These are phyloP conservation scores for Dujonia santamariae DNA, from an alignment of 1,139 yeast genomes.

Conservation along the genomic window DNA sequence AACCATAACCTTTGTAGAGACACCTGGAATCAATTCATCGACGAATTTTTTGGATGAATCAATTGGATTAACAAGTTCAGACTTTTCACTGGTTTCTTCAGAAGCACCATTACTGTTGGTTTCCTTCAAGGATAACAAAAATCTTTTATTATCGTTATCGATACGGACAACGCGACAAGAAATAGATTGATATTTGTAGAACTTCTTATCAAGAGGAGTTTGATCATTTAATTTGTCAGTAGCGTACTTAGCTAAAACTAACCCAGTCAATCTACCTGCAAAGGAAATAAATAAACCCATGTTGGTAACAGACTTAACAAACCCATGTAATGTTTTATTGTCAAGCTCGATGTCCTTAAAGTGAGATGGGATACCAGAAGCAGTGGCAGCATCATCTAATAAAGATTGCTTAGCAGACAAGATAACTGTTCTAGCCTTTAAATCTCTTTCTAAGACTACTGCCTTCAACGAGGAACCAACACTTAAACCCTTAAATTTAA, in stretches of 20 bases:
- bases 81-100: conserved; percentile 23
- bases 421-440: conserved; percentile 55
- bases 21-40: conserved; percentile 60
- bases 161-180: conserved; percentile 59
- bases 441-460: conserved; percentile 67
- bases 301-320: conserved; percentile 69
- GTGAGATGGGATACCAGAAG: conserved; percentile 45
- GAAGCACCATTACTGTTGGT: conserved; percentile 16
- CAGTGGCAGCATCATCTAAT: conserved; percentile 52
- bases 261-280: conserved; percentile 77
- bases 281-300: conserved; percentile 83
- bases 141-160: conserved; percentile 68
- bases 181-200: conserved; percentile 65
- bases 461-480: conserved; percentile 62
- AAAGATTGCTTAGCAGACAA: conserved; percentile 66
- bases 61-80: conserved; percentile 50
- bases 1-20: conserved; percentile 56
- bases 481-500: conserved; percentile 51
- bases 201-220: conserved; percentile 54
- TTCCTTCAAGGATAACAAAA: conserved; percentile 58
- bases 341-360: conserved; percentile 56
- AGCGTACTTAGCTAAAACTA: conserved; percentile 76
- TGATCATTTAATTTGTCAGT: conserved; percentile 37
- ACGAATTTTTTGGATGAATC: conserved; percentile 48
- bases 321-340: conserved; percentile 62